These are phyloP conservation scores for Rubroboletus pulcherrimus DNA, from an alignment of 768 basidiomycete species.

Conservation along the genomic window DNA sequence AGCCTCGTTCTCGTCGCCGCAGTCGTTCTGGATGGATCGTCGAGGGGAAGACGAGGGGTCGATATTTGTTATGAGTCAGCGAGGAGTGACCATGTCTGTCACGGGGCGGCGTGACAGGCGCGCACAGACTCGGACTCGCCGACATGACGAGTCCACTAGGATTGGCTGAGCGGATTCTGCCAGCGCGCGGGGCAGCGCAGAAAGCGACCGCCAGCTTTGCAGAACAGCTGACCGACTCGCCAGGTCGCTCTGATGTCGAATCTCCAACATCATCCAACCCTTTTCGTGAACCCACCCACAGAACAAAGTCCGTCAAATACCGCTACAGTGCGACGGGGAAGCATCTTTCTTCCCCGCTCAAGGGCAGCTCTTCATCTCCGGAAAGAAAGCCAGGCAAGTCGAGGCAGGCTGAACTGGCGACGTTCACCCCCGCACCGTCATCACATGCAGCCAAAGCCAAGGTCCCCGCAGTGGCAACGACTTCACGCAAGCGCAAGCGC, in stretches of 20 bases:
- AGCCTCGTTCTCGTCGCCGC: slow-evolving; percentile 1
- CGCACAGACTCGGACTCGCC: neutral
- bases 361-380: slow-evolving; percentile 31
- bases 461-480: slow-evolving; percentile 6
- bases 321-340: slow-evolving; percentile 32
- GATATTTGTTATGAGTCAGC: slow-evolving; percentile 13
- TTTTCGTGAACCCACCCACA: slow-evolving; percentile 24
- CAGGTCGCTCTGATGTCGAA: slow-evolving; percentile 24
- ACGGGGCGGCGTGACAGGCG: slow-evolving; percentile 16
- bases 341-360: slow-evolving; percentile 33
- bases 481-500: slow-evolving; percentile 32
- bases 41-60: neutral
- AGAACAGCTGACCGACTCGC: slow-evolving; percentile 30
- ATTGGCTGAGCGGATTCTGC: slow-evolving; percentile 15
- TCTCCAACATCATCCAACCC: slow-evolving; percentile 15
- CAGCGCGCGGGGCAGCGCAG: slow-evolving; percentile 34
- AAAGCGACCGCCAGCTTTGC: slow-evolving; percentile 32
- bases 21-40: neutral
- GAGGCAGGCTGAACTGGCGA: slow-evolving; percentile 1
- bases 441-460: slow-evolving; percentile 15
- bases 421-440: slow-evolving; percentile 8
- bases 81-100: slow-evolving; percentile 2
- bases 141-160: slow-evolving; percentile 15
- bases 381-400: slow-evolving; percentile 16
- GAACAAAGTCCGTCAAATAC: slow-evolving; percentile 29